Base-by-base conservation (phyloP, 2,329 filamentous ascomycete species). In the Talaromyces sp. region DNA sequence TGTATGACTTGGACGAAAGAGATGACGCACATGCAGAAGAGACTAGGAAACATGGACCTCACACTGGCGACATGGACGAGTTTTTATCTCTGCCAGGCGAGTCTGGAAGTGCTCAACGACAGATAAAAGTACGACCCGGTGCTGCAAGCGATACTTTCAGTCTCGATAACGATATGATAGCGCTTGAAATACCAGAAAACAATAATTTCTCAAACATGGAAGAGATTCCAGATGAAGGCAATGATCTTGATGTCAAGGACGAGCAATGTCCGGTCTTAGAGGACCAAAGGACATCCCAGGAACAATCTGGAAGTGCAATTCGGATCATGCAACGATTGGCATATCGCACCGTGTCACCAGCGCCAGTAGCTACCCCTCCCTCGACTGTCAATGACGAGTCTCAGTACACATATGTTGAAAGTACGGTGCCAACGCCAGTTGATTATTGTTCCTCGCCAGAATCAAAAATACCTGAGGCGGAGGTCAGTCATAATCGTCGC, bases 361-460 rank as follows among this genome's bases (percentile, higher is more conserved):
- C n/a, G 10, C 61, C 61, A 6, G 27, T 64, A 25, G 57, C 63
- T 54, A 64, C 65, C 25, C 63, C 66, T 41, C 43, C 62, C 19
- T 61, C 41, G 27, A 66, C 63, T 13, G 63, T 62, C n/a, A 45
- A 66, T 37, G 41, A 52, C n/a, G 57, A 67, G 31, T 15, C 19
- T 17, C 41, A 33, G 11, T n/a, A 56, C 33, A 47, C 3, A 27
- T 19, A n/a, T 50, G 15, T 33, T 41, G 59, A 15, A 15, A 7
- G 17, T 59, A n/a, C 22, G 4, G 22, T 45, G 2, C 39, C 37
- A 27, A 25, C 10, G 10, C 22, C 41, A 43, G 27, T 2, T 45
- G 64, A 62, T 15, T n/a, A 47, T 37, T 19, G n/a, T 10, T 47
- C 27, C 19, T 41, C 60, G 7, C 47, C 62, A 27, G 19, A 56